Evolutionary conservation across 148 eudicot species (phyloP).

Genomic region (Vaccinium vitisidaea): DNA sequence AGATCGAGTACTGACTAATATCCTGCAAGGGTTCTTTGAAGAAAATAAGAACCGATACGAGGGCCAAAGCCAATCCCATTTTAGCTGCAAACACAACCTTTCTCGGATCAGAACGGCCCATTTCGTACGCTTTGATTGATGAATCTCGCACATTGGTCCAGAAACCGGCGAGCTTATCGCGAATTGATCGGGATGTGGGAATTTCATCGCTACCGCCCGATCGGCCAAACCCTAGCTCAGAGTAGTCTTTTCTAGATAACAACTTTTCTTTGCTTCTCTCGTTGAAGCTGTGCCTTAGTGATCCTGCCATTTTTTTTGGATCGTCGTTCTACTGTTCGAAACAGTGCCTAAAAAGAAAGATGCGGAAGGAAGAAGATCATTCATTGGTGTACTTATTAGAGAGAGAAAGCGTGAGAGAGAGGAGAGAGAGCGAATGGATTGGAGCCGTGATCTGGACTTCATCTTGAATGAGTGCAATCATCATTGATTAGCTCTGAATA

Average conservation of each 20-base stretch:
- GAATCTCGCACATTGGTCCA: conserved; percentile 16
- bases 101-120: conserved; percentile 62
- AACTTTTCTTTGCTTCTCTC: conserved; percentile 35
- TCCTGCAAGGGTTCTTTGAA: conserved; percentile 43
- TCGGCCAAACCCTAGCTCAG: conserved; percentile 20
- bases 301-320: conserved; percentile 34
- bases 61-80: conserved; percentile 48
- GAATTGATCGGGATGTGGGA: not conserved
- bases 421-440: no score
- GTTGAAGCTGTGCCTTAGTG: conserved; percentile 29
- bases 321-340: not conserved
- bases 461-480: no score
- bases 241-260: conserved; percentile 26
- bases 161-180: conserved; percentile 10
- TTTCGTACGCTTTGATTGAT: conserved; percentile 29
- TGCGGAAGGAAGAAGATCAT: not conserved
- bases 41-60: conserved; percentile 55
- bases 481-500: no score
- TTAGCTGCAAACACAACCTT: conserved; percentile 51
- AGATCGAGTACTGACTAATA: conserved; percentile 44
- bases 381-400: not conserved
- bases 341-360: not conserved
- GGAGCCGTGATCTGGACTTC: no score
- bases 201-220: conserved; percentile 2
- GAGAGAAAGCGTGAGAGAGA: no score